phyloP scores from a whole-genome alignment of 768 basidiomycete genomes.

The Nidularia sp. region DNA sequence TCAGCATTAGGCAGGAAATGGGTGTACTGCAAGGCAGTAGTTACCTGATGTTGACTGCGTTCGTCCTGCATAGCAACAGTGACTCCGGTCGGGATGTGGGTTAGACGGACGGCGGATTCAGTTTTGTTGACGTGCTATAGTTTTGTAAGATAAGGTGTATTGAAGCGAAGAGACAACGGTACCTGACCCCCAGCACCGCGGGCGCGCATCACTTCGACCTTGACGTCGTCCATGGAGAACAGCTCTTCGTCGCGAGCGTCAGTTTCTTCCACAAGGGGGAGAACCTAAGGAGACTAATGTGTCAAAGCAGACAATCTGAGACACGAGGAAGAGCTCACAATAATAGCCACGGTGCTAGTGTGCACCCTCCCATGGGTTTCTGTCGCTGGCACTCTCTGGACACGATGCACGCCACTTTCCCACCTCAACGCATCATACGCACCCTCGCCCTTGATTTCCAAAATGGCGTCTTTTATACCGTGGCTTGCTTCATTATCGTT shows the following conservation, averaged over 20 bases:
- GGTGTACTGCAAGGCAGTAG: constrained; percentile 5
- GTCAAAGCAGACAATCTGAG: too few species aligned
- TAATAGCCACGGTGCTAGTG: constrained; percentile 84
- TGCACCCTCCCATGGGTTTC: constrained; percentile 87
- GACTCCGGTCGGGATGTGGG: constrained; percentile 89
- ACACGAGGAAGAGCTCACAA: constrained; percentile 38
- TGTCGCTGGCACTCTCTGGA: constrained; percentile 90
- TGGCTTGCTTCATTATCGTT: constrained; percentile 49
- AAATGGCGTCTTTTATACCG: constrained; percentile 74
- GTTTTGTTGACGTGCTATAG: constrained; percentile 95
- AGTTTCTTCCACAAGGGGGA: constrained; percentile 72
- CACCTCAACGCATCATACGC: constrained; percentile 78
- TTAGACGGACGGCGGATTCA: constrained; percentile 93
- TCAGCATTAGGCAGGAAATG: neutral
- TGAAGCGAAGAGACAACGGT: too few species aligned
- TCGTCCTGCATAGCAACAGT: constrained; percentile 99
- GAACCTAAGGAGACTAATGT: constrained; percentile 4
- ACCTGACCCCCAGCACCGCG: constrained; percentile 88
- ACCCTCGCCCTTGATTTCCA: constrained; percentile 75
- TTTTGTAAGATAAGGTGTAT: too few species aligned
- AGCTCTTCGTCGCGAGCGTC: constrained; percentile 59
- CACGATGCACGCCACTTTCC: constrained; percentile 96
- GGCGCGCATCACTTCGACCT: constrained; percentile 91
- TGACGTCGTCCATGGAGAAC: constrained; percentile 81
- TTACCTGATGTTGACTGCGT: constrained; percentile 89